Evolutionary conservation across 495 filamentous ascomycete genomes (phyloP).

Genomic region (Stereocaulon alpinum): DNA sequence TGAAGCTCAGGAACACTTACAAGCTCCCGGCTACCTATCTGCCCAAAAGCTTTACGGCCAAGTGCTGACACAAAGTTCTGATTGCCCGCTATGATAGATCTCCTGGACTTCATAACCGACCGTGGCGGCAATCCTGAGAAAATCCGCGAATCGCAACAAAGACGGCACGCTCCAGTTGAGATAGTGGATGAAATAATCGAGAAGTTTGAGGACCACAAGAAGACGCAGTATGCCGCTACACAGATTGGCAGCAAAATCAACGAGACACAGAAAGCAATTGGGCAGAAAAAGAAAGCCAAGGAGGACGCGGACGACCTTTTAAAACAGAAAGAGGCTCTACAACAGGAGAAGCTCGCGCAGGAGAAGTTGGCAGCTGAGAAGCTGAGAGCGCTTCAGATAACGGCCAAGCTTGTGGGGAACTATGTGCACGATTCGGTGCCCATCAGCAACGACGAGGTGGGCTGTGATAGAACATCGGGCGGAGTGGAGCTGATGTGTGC

Average conservation of each 20-base stretch:
- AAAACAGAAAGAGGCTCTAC: constrained; percentile 60
- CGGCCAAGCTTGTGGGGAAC: constrained; percentile 82
- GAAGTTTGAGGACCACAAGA: constrained; percentile 77
- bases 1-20: too few relatives aligned
- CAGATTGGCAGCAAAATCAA: constrained; percentile 80
- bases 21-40: not conserved
- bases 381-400: constrained; percentile 57
- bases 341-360: constrained; percentile 68
- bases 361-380: constrained; percentile 65
- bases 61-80: not conserved
- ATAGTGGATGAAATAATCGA: constrained; percentile 83
- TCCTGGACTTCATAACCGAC: constrained; percentile 72
- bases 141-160: constrained; percentile 81
- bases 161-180: constrained; percentile 58
- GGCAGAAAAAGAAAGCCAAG: constrained; percentile 88
- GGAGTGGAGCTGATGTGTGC: not conserved
- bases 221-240: constrained; percentile 67
- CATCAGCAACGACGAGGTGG: constrained; percentile 75
- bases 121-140: constrained; percentile 79
- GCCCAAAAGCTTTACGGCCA: not conserved
- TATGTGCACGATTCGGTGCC: constrained; percentile 88
- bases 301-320: constrained; percentile 71
- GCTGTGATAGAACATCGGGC: not conserved
- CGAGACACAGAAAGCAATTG: constrained; percentile 78
- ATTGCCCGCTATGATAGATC: constrained; percentile 54